Evolutionary conservation across 768 basidiomycete species (phyloP).

Genomic region (Phanerodontia chrysosporium): DNA sequence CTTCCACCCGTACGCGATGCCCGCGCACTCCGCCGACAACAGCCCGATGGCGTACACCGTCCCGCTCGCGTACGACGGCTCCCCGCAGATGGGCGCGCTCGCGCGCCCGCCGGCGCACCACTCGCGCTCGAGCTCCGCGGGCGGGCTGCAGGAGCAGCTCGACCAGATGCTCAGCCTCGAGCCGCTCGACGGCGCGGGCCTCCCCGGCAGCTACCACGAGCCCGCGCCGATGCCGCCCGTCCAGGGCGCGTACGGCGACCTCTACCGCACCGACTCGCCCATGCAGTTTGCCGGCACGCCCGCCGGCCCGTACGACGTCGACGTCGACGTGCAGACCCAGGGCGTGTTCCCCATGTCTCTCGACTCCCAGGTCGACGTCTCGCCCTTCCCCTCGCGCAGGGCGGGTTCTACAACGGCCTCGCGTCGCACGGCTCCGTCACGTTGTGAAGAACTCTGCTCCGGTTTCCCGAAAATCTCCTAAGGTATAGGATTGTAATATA

Average conservation of each 20-base stretch:
- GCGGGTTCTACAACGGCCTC: conserved; percentile 2
- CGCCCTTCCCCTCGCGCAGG: not conserved
- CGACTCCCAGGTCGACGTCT: not conserved
- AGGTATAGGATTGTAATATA: conserved; percentile 3
- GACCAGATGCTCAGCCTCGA: conserved; percentile 23
- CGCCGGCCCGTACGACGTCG: conserved; percentile 5
- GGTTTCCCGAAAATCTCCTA: not conserved
- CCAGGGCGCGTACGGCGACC: conserved; percentile 17
- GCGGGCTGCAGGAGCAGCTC: conserved; percentile 24
- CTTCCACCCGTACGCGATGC: conserved; percentile 32
- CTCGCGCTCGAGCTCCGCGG: conserved; percentile 22
- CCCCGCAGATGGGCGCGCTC: conserved; percentile 9
- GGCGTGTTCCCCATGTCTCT: conserved; percentile 9
- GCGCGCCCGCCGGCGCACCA: not conserved
- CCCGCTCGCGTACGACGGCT: conserved; percentile 31
- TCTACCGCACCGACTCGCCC: conserved; percentile 28
- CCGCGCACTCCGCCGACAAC: conserved; percentile 29
- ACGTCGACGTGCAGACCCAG: conserved; percentile 2
- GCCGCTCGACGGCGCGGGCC: conserved; percentile 10
- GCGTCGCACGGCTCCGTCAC: conserved; percentile 6
- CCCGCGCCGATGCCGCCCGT: conserved; percentile 5
- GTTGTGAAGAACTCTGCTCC: not conserved
- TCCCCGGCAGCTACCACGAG: conserved; percentile 6
- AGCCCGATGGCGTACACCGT: conserved; percentile 48
- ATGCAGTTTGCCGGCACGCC: conserved; percentile 14